phyloP scores from a whole-genome alignment of 352 stramenopile genomes.

The Globisporangium rhizosaccharum region DNA sequence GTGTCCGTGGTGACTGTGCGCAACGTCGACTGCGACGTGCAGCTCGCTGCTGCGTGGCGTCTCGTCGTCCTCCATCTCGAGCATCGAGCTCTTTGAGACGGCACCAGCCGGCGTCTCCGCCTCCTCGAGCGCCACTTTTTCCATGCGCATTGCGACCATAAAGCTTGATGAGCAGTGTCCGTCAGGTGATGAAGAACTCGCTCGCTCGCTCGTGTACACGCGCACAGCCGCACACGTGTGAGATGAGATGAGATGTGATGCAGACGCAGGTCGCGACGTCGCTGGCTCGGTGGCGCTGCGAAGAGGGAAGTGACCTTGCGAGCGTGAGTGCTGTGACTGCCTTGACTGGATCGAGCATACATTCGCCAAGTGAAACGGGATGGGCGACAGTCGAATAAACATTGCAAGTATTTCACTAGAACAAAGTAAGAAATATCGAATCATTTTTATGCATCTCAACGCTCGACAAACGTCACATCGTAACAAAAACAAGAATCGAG shows the following conservation, averaged over 20 bases:
- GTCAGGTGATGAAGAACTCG: no score
- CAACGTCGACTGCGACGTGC: constrained; percentile 4
- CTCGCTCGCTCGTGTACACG: no score
- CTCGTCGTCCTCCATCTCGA: constrained; percentile 19
- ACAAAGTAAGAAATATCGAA: no score
- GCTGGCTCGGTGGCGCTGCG: neutral
- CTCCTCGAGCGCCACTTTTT: constrained; percentile 20
- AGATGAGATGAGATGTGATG: neutral
- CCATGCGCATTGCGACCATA: constrained; percentile 14
- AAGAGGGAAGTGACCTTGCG: neutral
- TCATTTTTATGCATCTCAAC: no score
- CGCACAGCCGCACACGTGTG: neutral
- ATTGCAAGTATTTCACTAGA: neutral
- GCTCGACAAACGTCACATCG: neutral
- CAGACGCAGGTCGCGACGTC: neutral
- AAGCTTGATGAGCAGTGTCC: neutral
- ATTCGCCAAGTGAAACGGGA: neutral
- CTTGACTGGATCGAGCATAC: neutral
- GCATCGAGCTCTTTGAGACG: constrained; percentile 13
- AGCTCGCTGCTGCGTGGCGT: constrained; percentile 4
- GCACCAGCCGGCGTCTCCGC: constrained; percentile 13
- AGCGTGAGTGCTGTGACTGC: no score
- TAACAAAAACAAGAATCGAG: neutral
- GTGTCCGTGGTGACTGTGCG: neutral
- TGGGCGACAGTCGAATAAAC: neutral